Base-by-base conservation (phyloP, 1,284 basidiomycete species). In the Phylloboletellus chloephorus region DNA sequence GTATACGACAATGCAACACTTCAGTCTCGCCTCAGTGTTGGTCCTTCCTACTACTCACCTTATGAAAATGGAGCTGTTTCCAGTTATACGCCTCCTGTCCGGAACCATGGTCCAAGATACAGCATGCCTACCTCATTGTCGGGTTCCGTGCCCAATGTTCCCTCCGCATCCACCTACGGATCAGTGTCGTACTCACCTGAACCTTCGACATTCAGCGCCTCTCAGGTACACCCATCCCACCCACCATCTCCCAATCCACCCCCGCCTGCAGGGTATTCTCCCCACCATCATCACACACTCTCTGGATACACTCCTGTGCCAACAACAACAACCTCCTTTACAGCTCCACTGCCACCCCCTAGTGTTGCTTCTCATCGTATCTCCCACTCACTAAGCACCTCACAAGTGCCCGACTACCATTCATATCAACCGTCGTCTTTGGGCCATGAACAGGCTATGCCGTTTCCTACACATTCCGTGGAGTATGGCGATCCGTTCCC, bases 101-200 rank as follows among this genome's bases (percentile, higher is more conserved):
- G 52, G 54, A 50, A 50, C 37, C 70, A 72, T 42, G 74, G 73
- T 29, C 74, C 79, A n/a, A 68, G 83, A 40, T 77, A 80, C 49
- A 85, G 79, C 51, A 63, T 85, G 46, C 80, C 83, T 13, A 56
- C 74, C 1, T 65, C 76, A 12, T 77, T 81, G 0, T 82, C 84
- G 12, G 83, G 83, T n/a, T 87, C 85, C 52, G 63, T 75, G 45
- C 73, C 77, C 33, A 58, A 25, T 19, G 7, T 46, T 44, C 61
- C 47, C 50, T 60, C 44, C 37, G 44, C 55, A 22, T 24, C 60
- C 54, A 34, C 41, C 40, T 43, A 60, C 60, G 40, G 50, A 30
- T 29, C 49, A 26, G 52, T 31, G 51, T 59, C 66, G 25, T 69
- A 71, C 52, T 56, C 65, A n/a, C 68, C 74, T 7, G 75, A 79